Conservation (phyloP, 768 basidiomycete species). For the Amanita fuliginea region DNA sequence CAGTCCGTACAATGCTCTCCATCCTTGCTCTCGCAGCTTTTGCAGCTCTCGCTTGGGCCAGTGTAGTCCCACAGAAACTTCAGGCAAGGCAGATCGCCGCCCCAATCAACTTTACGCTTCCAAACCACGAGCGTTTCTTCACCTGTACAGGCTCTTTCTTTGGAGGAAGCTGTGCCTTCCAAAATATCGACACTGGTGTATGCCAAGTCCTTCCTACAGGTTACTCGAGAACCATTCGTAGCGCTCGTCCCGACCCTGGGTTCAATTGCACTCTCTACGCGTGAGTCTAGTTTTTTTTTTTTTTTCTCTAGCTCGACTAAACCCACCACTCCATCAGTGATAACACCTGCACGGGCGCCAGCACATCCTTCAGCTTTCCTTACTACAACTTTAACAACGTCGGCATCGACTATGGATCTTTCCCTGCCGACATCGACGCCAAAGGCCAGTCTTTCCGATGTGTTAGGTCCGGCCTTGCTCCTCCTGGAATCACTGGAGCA, state of each 20-base stretch:
- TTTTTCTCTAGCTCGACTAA: background rate
- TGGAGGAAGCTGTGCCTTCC: background rate
- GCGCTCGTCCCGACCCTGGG: background rate
- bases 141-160: background rate
- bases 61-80: background rate
- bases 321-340: background rate
- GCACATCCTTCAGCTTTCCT: background rate
- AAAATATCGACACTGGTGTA: background rate
- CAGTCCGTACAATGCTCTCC: no score
- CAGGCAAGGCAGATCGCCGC: background rate
- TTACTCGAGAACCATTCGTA: background rate
- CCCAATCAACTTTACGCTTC: background rate
- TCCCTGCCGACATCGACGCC: background rate
- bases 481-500: background rate
- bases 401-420: background rate
- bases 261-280: constrained; percentile 1
- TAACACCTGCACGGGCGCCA: background rate
- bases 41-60: no score
- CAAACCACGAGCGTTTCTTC: constrained; percentile 1
- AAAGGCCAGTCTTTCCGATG: background rate
- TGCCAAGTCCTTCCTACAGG: background rate
- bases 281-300: no score
- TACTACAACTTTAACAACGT: background rate
- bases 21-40: no score
- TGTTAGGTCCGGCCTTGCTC: background rate